A percentile compares a stretch with the other conserved stretches of the same genome.
These are phyloP conservation scores for Colletotrichum brevisporum DNA, from an alignment of 2,329 filamentous ascomycete species.

Conservation along the genomic window DNA sequence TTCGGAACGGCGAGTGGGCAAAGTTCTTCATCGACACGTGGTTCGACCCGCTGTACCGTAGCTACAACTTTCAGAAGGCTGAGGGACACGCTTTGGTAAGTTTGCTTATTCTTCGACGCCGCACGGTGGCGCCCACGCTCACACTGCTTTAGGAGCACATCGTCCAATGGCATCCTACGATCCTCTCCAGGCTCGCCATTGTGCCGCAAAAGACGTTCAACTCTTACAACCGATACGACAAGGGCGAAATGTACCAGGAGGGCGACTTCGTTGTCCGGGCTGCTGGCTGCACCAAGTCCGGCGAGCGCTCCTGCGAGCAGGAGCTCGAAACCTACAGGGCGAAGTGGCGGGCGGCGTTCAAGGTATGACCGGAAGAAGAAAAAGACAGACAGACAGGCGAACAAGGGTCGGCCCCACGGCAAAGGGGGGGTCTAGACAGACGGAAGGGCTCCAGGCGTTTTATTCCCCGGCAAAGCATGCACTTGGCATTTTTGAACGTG, in stretches of 20 bases:
- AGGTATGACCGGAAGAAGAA: constrained; percentile 54
- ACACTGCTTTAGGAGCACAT: constrained; percentile 77
- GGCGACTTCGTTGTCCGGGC: constrained; percentile 90
- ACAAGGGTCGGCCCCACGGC: not conserved
- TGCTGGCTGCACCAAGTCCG: constrained; percentile 75
- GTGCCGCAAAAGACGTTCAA: constrained; percentile 90
- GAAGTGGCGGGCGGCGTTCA: constrained; percentile 63
- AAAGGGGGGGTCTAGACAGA: constrained; percentile 12
- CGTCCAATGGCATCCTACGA: constrained; percentile 96
- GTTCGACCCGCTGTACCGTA: constrained; percentile 95
- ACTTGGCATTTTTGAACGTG: constrained; percentile 30
- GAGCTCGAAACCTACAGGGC: constrained; percentile 72
- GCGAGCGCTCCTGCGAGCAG: constrained; percentile 75
- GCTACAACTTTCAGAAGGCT: constrained; percentile 96
- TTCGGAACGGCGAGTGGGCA: constrained; percentile 90
- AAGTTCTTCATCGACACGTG: constrained; percentile 94
- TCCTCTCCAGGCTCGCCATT: constrained; percentile 89
- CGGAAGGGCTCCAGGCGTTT: constrained; percentile 31
- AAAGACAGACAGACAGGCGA: not conserved
- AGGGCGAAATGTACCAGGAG: constrained; percentile 77
- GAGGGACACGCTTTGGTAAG: constrained; percentile 90
- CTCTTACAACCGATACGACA: constrained; percentile 74
- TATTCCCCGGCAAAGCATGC: constrained; percentile 30
- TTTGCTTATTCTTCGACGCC: constrained; percentile 28
- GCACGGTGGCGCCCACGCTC: not conserved